Conservation (phyloP, 2,329 filamentous ascomycete species). For the Epichloe hybrida region DNA sequence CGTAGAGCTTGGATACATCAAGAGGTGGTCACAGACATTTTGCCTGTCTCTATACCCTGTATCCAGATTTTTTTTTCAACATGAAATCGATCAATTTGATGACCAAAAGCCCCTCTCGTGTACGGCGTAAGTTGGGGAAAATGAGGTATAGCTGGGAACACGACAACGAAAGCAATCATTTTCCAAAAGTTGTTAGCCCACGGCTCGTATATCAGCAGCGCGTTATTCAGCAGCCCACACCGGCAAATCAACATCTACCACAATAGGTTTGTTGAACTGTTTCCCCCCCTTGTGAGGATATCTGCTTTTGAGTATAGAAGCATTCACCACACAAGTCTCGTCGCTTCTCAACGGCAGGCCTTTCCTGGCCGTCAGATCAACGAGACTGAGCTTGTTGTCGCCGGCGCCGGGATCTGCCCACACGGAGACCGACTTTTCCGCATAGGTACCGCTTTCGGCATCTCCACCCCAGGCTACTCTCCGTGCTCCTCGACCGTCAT, state of each 20-base stretch:
- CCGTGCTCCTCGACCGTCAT: constrained; percentile 51
- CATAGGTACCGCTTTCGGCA: constrained; percentile 25
- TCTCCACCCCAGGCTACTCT: constrained; percentile 46
- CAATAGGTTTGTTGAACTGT: constrained; percentile 62
- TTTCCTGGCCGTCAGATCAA: constrained; percentile 42
- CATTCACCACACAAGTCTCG: constrained; percentile 72
- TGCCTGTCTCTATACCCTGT: no score
- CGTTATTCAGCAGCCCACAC: constrained; percentile 21
- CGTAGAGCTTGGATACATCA: no score
- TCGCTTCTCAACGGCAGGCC: constrained; percentile 8
- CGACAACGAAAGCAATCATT: no score
- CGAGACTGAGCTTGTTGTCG: constrained; percentile 44
- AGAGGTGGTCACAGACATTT: no score
- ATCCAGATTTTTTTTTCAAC: no score
- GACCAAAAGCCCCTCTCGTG: no score
- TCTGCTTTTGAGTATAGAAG: constrained; percentile 56
- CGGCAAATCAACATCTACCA: constrained; percentile 68
- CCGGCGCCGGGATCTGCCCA: constrained; percentile 48
- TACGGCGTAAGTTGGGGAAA: no score
- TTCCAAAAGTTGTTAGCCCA: no score
- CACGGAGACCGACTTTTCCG: constrained; percentile 26
- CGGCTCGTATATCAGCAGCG: background rate
- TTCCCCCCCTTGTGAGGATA: constrained; percentile 50
- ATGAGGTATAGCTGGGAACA: no score
- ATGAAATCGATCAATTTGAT: no score